Evolutionary conservation across 257 asterid species (phyloP).

Genomic region (Linderniella brevidens): DNA sequence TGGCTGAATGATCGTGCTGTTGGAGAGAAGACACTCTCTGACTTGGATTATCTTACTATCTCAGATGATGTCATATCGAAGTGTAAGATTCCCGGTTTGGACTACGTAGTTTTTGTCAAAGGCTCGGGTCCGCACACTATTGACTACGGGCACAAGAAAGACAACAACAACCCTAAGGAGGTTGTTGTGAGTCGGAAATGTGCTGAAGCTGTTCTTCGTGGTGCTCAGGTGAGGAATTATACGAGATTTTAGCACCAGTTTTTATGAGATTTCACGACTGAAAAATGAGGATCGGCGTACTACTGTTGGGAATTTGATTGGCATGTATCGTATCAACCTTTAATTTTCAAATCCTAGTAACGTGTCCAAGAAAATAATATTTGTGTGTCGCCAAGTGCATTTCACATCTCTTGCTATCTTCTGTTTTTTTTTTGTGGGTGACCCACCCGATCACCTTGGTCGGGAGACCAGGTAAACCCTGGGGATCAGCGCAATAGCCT

Average conservation of each 20-base stretch:
- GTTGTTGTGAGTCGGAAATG: constrained; percentile 92
- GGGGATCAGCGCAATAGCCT: too few relatives aligned
- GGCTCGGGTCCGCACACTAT: constrained; percentile 88
- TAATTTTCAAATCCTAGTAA: too few relatives aligned
- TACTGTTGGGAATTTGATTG: too few relatives aligned
- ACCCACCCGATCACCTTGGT: too few relatives aligned
- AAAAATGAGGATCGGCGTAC: neutral
- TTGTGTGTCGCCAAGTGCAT: too few relatives aligned
- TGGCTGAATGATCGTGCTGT: constrained; percentile 13
- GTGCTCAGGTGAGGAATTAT: constrained; percentile 74
- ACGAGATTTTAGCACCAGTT: neutral
- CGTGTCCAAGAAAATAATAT: too few relatives aligned
- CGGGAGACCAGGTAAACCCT: too few relatives aligned
- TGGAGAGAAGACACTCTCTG: constrained; percentile 12
- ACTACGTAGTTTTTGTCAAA: constrained; percentile 51
- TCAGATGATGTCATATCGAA: constrained; percentile 24
- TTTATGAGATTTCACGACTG: too few relatives aligned
- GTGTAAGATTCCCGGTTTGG: constrained; percentile 54
- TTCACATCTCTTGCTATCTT: too few relatives aligned
- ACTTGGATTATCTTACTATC: constrained; percentile 11
- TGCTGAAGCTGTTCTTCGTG: constrained; percentile 99
- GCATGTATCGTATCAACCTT: too few relatives aligned
- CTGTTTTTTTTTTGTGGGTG: too few relatives aligned
- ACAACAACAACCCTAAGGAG: constrained; percentile 58
- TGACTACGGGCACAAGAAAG: constrained; percentile 41